Conservation (phyloP, 1,284 basidiomycete genomes). For the Polyporus tsugae region DNA sequence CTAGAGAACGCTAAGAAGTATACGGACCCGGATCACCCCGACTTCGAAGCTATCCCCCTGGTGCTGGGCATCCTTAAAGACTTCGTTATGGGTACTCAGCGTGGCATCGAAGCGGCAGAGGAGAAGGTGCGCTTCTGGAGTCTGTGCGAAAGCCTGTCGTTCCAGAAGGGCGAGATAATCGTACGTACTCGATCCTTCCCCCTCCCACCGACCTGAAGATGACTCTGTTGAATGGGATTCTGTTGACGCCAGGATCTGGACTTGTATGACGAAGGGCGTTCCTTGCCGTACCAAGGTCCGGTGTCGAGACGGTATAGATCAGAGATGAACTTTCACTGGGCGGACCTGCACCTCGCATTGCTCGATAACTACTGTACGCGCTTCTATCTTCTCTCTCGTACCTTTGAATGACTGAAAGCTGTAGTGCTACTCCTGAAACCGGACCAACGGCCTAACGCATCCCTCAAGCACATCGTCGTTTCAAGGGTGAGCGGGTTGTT, state of each 20-base stretch:
- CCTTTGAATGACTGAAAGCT: not conserved
- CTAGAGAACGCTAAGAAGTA: constrained; percentile 75
- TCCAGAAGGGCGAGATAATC: constrained; percentile 80
- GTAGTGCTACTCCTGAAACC: constrained; percentile 72
- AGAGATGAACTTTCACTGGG: constrained; percentile 72
- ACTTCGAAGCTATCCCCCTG: constrained; percentile 72
- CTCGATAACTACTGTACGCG: constrained; percentile 78
- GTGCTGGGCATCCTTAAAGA: constrained; percentile 68
- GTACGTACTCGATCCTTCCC: constrained; percentile 46
- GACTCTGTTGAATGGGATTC: not conserved
- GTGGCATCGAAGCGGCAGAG: constrained; percentile 85
- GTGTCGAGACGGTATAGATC: constrained; percentile 61
- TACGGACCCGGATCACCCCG: constrained; percentile 70
- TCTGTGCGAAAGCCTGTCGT: constrained; percentile 76
- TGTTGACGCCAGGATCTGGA: constrained; percentile 73
- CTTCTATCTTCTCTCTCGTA: constrained; percentile 12
- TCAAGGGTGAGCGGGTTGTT: constrained; percentile 61
- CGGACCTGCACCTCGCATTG: constrained; percentile 71
- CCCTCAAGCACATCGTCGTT: constrained; percentile 59
- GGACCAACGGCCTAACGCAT: constrained; percentile 38
- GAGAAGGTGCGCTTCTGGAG: constrained; percentile 86
- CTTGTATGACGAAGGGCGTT: constrained; percentile 75
- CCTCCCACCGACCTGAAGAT: not conserved
- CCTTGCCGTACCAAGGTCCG: constrained; percentile 69
- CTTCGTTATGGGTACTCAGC: constrained; percentile 80